Evolutionary conservation across 768 basidiomycete genomes (phyloP).

Genomic region (Pleurotus salmoneostramineus): DNA sequence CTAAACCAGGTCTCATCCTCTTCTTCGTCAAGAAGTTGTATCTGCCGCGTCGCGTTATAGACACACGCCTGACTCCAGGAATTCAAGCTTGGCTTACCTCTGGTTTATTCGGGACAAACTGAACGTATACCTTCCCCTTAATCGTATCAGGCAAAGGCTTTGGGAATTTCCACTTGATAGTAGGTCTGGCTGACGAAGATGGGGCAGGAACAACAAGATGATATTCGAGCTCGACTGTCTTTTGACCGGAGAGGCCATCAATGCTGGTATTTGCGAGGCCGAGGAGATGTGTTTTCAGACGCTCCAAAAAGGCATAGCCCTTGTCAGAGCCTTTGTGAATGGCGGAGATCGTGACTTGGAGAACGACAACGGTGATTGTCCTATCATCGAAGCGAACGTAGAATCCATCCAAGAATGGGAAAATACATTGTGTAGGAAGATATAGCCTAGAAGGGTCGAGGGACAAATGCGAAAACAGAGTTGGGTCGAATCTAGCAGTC

Average conservation of each 20-base stretch:
- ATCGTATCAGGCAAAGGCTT: neutral
- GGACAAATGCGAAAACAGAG: neutral
- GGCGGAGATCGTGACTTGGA: neutral
- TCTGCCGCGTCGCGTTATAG: no score
- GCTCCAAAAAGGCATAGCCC: neutral
- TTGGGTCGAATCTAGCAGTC: neutral
- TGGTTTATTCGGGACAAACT: neutral
- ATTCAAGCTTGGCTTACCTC: no score
- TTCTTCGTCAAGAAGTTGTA: no score
- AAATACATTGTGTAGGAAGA: neutral
- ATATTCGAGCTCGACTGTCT: neutral
- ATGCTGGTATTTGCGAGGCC: neutral
- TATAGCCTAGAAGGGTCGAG: neutral
- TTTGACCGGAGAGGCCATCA: neutral
- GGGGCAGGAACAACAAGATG: slow-evolving; percentile 3
- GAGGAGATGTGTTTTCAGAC: neutral
- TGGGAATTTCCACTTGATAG: neutral
- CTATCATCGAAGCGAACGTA: neutral
- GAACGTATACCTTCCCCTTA: neutral
- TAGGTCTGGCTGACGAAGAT: neutral
- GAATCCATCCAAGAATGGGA: neutral
- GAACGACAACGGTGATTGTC: neutral
- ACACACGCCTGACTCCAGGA: no score
- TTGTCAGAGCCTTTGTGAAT: neutral
- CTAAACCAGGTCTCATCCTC: no score